These are phyloP conservation scores for Mucor indicus DNA, from an alignment of 371 early-diverging fungal genomes.

Conservation along the genomic window DNA sequence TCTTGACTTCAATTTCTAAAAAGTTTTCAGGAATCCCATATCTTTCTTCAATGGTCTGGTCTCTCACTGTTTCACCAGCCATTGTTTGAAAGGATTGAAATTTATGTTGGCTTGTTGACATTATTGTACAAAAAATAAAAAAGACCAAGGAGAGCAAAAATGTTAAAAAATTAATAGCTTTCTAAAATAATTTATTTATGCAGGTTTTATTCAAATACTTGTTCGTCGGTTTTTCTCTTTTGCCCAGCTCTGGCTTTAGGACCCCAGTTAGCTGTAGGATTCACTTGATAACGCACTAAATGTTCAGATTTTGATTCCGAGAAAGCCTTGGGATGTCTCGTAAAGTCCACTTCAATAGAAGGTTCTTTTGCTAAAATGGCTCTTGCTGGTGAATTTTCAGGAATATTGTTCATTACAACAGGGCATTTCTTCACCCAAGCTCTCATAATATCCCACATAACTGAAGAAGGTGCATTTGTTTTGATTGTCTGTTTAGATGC, in stretches of 20 bases:
- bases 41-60: constrained; percentile 85
- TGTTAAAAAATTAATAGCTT: no score
- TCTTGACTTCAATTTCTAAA: constrained; percentile 92
- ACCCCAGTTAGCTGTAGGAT: constrained; percentile 95
- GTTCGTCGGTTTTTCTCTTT: constrained; percentile 45
- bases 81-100: constrained; percentile 56
- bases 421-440: constrained; percentile 71
- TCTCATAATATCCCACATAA: constrained; percentile 94
- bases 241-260: constrained; percentile 81
- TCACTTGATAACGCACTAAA: constrained; percentile 89
- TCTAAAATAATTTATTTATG: no score
- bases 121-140: constrained; percentile 5
- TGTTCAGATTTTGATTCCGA: constrained; percentile 75
- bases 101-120: constrained; percentile 23
- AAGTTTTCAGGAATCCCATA: constrained; percentile 97
- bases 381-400: constrained; percentile 67
- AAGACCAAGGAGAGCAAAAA: background rate
- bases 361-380: constrained; percentile 63
- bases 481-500: constrained; percentile 86
- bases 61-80: constrained; percentile 59
- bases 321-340: constrained; percentile 65
- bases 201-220: constrained; percentile 14
- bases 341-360: constrained; percentile 65
- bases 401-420: constrained; percentile 64
- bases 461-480: constrained; percentile 88